phyloP scores from a whole-genome alignment of 148 eudicot genomes.

The Chenopodium berlandieri region DNA sequence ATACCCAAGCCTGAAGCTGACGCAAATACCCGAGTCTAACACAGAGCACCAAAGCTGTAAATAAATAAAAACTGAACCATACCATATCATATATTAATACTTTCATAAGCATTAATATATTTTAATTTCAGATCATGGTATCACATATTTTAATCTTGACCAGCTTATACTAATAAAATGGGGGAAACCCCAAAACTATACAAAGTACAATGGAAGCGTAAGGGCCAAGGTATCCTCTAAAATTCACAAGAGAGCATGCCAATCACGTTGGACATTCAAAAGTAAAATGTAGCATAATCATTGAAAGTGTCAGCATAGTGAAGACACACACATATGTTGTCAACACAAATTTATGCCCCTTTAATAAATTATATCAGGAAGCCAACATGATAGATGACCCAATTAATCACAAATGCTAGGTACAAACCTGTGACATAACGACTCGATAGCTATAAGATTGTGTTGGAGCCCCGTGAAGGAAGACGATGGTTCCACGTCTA shows the following conservation, averaged over 20 bases:
- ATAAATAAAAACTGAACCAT: too few species aligned
- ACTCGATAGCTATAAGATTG: conserved; percentile 93
- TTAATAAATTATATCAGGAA: neutral
- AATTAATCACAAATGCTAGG: neutral
- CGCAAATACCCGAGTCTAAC: neutral
- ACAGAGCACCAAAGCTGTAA: neutral
- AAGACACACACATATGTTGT: neutral
- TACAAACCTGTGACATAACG: conserved; percentile 91
- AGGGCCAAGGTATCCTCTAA: neutral
- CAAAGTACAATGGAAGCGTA: neutral
- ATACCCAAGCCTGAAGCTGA: neutral
- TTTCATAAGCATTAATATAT: neutral
- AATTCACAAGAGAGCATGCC: neutral
- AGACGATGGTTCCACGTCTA: conserved; percentile 77
- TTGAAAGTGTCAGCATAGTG: neutral
- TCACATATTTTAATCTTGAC: neutral
- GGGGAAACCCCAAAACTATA: neutral
- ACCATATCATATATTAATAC: neutral
- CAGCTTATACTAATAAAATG: neutral
- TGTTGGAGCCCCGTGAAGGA: conserved; percentile 97
- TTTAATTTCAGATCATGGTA: neutral
- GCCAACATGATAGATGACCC: neutral
- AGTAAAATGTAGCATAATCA: neutral
- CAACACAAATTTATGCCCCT: neutral
- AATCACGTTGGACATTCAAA: neutral